Evolutionary conservation across 768 basidiomycete species (phyloP).

Genomic region (Termitomyces sp.): DNA sequence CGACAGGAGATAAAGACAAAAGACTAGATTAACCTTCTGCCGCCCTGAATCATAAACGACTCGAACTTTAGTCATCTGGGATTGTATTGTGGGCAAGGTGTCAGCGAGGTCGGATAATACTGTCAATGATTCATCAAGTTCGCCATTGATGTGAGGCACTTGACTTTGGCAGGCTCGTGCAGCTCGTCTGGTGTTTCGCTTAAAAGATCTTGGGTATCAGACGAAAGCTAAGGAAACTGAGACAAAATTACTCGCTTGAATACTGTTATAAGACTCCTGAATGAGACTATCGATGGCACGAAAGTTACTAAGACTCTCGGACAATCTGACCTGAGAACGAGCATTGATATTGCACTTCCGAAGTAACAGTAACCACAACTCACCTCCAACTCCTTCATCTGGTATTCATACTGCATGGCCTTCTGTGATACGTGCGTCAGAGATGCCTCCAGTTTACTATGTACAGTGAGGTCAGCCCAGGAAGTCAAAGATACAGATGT

Average conservation of each 20-base stretch:
- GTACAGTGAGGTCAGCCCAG: slow-evolving; percentile 5
- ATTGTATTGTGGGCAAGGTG: slow-evolving; percentile 57
- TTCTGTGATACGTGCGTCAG: slow-evolving; percentile 45
- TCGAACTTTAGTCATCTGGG: slow-evolving; percentile 59
- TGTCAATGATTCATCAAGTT: slow-evolving; percentile 60
- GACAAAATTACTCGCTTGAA: slow-evolving; percentile 44
- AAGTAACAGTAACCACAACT: slow-evolving; percentile 5
- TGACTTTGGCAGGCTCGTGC: slow-evolving; percentile 55
- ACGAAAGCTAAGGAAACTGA: not conserved
- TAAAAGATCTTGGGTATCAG: slow-evolving; percentile 2
- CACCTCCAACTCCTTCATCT: slow-evolving; percentile 64
- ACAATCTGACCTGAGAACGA: slow-evolving; percentile 50
- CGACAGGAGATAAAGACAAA: not conserved
- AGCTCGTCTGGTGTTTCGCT: slow-evolving; percentile 60
- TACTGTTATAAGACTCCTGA: slow-evolving; percentile 56
- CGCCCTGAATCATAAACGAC: slow-evolving; percentile 71
- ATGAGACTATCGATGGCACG: slow-evolving; percentile 68
- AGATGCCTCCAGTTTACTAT: slow-evolving; percentile 43
- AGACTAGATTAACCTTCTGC: slow-evolving; percentile 46
- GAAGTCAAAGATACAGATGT: not conserved
- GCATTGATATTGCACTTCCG: not conserved
- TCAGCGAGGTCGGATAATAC: slow-evolving; percentile 54
- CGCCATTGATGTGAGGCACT: slow-evolving; percentile 56
- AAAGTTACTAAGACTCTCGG: slow-evolving; percentile 72
- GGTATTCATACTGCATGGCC: slow-evolving; percentile 46